Evolutionary conservation across 768 basidiomycete genomes (phyloP).

Genomic region (Termitomyces sp.): DNA sequence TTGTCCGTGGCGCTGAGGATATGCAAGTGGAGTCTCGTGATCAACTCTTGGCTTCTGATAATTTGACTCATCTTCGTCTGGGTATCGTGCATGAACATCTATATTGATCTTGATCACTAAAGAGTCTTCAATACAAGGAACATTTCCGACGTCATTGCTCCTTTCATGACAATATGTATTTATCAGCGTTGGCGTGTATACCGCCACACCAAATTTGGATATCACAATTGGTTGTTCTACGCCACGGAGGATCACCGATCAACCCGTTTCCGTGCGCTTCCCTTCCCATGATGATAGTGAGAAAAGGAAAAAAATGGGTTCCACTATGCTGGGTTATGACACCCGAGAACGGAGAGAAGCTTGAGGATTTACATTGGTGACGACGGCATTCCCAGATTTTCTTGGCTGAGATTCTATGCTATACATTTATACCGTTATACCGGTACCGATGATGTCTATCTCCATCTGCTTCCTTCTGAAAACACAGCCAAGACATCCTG

Average conservation of each 20-base stretch:
- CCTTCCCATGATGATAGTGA: not conserved
- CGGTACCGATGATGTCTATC: not conserved
- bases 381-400: not conserved
- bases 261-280: not conserved
- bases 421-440: not conserved
- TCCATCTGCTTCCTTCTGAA: not conserved
- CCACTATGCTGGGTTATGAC: not conserved
- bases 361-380: not conserved
- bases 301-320: not conserved
- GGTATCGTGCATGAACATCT: too few relatives aligned
- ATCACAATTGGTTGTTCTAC: not conserved
- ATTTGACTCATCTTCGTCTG: too few relatives aligned
- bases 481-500: not conserved
- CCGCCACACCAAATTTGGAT: not conserved
- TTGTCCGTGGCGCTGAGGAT: not conserved
- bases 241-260: not conserved
- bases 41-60: too few relatives aligned
- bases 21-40: too few relatives aligned
- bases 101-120: not conserved
- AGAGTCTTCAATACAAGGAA: too few relatives aligned
- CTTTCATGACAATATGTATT: not conserved
- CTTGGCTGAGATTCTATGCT: not conserved
- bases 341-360: slow-evolving; percentile 1
- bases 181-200: not conserved
- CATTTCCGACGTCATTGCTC: not conserved